Evolutionary conservation across 2,329 filamentous ascomycete species (phyloP).

Genomic region (Xylaria sp.): DNA sequence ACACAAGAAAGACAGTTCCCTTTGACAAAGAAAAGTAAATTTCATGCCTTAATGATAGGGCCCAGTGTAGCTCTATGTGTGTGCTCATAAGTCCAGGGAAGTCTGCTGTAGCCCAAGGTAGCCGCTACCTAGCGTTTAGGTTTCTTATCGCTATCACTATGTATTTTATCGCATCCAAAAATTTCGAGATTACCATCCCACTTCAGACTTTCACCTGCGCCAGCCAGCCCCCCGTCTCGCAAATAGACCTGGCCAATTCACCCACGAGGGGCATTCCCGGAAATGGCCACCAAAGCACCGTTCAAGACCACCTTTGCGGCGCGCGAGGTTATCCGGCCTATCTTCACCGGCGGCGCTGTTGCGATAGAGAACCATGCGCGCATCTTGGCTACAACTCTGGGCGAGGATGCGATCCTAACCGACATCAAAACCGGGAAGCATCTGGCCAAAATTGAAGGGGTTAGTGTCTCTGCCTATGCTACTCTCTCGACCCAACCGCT

Average conservation of each 20-base stretch:
- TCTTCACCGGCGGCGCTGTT: conserved; percentile 91
- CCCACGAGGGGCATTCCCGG: conserved; percentile 41
- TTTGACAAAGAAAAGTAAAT: neutral
- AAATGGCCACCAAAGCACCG: conserved; percentile 70
- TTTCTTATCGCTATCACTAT: conserved; percentile 43
- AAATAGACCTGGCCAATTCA: neutral
- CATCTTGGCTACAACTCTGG: conserved; percentile 88
- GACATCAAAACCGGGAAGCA: conserved; percentile 85
- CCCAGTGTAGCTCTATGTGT: neutral
- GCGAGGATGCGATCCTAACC: conserved; percentile 89
- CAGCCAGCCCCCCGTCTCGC: conserved; percentile 13
- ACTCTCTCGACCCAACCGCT: conserved; percentile 10
- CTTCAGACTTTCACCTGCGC: conserved; percentile 24
- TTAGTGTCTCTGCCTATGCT: conserved; percentile 53
- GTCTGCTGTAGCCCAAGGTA: neutral
- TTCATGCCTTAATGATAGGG: neutral
- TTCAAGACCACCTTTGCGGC: conserved; percentile 92
- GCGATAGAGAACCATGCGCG: conserved; percentile 83
- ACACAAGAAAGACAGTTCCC: neutral
- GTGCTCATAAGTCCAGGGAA: neutral
- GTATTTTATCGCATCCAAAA: conserved; percentile 38
- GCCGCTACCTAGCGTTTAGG: conserved; percentile 4
- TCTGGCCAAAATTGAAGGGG: conserved; percentile 87
- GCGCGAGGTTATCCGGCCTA: conserved; percentile 84
- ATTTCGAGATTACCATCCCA: conserved; percentile 41